A percentile compares a stretch with the other conserved stretches of the same genome.
Evolutionary conservation across 345 rosid species (phyloP).

Genomic region (Populus pruinosa): DNA sequence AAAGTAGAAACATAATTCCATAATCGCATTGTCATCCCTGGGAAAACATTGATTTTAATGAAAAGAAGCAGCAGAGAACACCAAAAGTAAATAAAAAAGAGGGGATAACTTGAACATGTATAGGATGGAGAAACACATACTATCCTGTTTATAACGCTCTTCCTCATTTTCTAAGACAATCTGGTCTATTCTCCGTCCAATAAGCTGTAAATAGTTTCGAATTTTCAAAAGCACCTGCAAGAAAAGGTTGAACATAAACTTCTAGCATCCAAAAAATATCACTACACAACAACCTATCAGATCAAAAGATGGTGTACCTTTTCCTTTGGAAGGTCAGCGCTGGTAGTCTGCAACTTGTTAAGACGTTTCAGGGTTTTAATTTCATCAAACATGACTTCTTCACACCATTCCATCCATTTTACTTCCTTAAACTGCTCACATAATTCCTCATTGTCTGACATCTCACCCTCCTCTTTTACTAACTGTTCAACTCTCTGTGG

Average conservation of each 20-base stretch:
- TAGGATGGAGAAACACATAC: conserved; percentile 44
- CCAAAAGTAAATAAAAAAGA: background rate
- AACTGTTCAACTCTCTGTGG: conserved; percentile 64
- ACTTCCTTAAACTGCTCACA: conserved; percentile 96
- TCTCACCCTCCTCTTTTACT: conserved; percentile 97
- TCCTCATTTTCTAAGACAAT: conserved; percentile 70
- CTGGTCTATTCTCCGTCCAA: conserved; percentile 80
- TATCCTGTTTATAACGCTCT: conserved; percentile 70
- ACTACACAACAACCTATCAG: background rate
- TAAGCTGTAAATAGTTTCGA: conserved; percentile 84
- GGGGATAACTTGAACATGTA: background rate
- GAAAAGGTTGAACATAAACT: conserved; percentile 1
- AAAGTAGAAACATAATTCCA: conserved; percentile 96
- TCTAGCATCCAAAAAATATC: background rate
- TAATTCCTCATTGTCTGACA: conserved; percentile 94
- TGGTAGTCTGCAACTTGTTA: conserved; percentile 80
- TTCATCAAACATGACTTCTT: conserved; percentile 81
- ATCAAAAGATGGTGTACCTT: conserved; percentile 37
- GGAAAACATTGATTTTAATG: conserved; percentile 10
- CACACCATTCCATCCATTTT: conserved; percentile 99
- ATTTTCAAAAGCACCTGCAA: conserved; percentile 87
- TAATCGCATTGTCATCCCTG: conserved; percentile 82
- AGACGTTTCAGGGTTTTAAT: conserved; percentile 79
- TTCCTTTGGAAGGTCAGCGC: conserved; percentile 97
- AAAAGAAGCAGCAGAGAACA: background rate